A percentile compares a stretch with the other conserved stretches of the same genome.
phyloP scores from a whole-genome alignment of 371 early-diverging fungal genomes.

The Mortierella sp. region DNA sequence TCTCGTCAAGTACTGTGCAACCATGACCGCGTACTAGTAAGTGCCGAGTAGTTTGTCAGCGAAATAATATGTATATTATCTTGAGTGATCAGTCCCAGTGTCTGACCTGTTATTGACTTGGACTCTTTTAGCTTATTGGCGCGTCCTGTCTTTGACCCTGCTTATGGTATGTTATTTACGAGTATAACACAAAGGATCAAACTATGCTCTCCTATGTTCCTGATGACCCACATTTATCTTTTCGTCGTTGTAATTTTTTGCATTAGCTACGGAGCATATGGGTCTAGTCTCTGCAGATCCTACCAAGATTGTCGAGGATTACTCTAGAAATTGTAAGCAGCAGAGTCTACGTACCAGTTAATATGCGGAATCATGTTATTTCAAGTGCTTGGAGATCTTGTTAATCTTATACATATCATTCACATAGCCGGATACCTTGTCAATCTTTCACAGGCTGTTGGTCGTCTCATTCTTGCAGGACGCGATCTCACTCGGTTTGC shows the following conservation, averaged over 20 bases:
- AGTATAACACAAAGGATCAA: neutral
- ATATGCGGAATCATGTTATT: too few relatives aligned
- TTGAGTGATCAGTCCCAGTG: neutral
- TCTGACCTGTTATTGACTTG: neutral
- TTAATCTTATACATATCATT: neutral
- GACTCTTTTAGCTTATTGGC: constrained; percentile 69
- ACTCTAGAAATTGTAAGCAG: constrained; percentile 80
- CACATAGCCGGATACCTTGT: constrained; percentile 81
- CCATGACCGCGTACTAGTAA: constrained; percentile 89
- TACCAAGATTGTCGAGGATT: constrained; percentile 88
- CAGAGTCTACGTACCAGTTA: neutral
- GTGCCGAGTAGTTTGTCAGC: constrained; percentile 17
- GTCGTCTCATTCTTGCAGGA: constrained; percentile 84
- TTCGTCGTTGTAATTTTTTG: neutral
- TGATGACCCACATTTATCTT: neutral
- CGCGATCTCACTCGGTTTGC: constrained; percentile 87
- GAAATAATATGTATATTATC: neutral
- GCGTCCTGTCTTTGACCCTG: constrained; percentile 83
- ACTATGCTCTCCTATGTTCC: neutral
- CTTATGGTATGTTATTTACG: constrained; percentile 60
- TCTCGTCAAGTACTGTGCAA: constrained; percentile 90
- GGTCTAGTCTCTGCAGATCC: constrained; percentile 72
- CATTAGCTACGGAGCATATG: constrained; percentile 67
- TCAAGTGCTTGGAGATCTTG: neutral
- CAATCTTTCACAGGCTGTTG: constrained; percentile 89